Percentiles rank a stretch among this genome's conserved stretches.
Evolutionary conservation across 1,284 basidiomycete genomes (phyloP).

Genomic region (Ustilago bromivora): DNA sequence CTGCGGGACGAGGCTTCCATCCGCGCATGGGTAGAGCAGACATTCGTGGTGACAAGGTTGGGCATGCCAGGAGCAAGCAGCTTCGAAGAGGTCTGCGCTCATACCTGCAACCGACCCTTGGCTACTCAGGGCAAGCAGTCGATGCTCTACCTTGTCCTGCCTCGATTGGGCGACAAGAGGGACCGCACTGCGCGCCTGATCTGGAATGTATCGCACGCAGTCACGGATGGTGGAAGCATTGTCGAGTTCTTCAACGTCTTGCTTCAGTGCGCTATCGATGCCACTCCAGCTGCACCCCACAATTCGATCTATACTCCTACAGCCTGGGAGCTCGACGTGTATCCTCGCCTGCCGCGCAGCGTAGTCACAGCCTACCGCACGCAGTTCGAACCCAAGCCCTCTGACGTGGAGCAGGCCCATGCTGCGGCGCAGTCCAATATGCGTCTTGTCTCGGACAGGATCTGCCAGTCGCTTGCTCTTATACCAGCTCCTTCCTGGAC

Average conservation of each 20-base stretch:
- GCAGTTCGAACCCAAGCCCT: conserved; percentile 22
- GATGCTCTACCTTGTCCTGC: conserved; percentile 41
- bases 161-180: conserved; percentile 8
- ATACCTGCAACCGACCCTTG: conserved; percentile 35
- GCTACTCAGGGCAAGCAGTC: conserved; percentile 37
- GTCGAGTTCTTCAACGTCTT: conserved; percentile 28
- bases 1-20: conserved; percentile 29
- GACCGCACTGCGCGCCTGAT: conserved; percentile 22
- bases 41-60: conserved; percentile 30
- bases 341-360: conserved; percentile 27
- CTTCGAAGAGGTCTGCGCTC: conserved; percentile 7
- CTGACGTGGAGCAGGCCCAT: conserved; percentile 6
- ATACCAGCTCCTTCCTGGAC: conserved; percentile 5
- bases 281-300: conserved; percentile 12
- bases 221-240: conserved; percentile 46
- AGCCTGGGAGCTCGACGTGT: conserved; percentile 20
- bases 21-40: conserved; percentile 32
- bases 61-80: conserved; percentile 19
- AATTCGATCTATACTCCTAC: conserved; percentile 24
- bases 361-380: conserved; percentile 23
- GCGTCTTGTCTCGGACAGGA: conserved; percentile 29
- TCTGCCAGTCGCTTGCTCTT: conserved; percentile 27
- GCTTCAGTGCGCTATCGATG: conserved; percentile 33
- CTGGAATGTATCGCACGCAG: conserved; percentile 47
- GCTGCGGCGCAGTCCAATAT: conserved; percentile 16